A percentile compares a stretch with the other conserved stretches of the same genome.
Evolutionary conservation across 2,329 filamentous ascomycete genomes (phyloP).

Genomic region (Epichloe uncinata): DNA sequence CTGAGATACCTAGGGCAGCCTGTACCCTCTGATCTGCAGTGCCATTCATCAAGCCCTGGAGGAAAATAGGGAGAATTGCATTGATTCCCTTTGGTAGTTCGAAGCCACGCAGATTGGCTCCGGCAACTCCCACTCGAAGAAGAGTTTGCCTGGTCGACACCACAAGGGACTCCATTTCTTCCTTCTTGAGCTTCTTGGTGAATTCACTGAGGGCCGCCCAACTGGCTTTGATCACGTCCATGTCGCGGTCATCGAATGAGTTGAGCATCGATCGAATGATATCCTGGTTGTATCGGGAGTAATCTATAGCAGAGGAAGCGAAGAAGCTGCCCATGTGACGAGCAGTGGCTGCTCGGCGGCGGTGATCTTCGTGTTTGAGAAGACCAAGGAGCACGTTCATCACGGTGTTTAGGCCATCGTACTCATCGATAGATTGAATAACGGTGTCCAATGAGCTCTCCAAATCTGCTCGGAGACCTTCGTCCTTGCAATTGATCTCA

Average conservation of each 20-base stretch:
- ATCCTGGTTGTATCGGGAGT: constrained; percentile 91
- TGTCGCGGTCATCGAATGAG: constrained; percentile 80
- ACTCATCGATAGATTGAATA: constrained; percentile 86
- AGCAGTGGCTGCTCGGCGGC: constrained; percentile 64
- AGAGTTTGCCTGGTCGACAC: constrained; percentile 75
- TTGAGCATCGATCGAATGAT: constrained; percentile 82
- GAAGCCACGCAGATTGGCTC: constrained; percentile 77
- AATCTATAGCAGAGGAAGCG: constrained; percentile 64
- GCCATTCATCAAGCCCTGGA: constrained; percentile 96
- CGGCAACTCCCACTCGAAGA: constrained; percentile 77
- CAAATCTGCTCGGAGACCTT: constrained; percentile 59
- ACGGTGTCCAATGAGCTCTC: constrained; percentile 77
- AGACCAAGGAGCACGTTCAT: constrained; percentile 88
- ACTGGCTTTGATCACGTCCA: constrained; percentile 72
- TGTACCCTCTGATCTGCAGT: constrained; percentile 84
- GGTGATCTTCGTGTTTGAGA: constrained; percentile 86
- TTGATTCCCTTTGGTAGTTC: constrained; percentile 92
- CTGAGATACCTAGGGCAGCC: constrained; percentile 84
- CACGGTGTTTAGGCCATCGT: constrained; percentile 83
- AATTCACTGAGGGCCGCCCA: constrained; percentile 81
- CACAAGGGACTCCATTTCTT: constrained; percentile 94
- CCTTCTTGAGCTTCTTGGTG: constrained; percentile 81
- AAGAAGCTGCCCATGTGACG: constrained; percentile 81
- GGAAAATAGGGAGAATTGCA: constrained; percentile 87
- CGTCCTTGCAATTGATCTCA: constrained; percentile 65